Evolutionary conservation across 2,329 filamentous ascomycete genomes (phyloP).

Genomic region (Aspergillus arachidicola): DNA sequence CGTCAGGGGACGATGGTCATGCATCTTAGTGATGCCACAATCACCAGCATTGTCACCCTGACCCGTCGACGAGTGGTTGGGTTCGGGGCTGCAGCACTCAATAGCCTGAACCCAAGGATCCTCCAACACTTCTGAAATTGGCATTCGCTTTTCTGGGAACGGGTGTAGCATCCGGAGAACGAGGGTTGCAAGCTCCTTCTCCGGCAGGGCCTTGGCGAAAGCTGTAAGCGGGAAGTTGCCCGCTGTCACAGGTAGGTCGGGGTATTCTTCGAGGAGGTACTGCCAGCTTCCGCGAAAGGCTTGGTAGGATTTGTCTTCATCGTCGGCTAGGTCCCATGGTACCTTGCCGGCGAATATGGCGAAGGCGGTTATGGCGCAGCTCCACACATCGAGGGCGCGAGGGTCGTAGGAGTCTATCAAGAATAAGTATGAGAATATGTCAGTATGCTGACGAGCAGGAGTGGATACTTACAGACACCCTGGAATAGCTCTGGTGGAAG

Average conservation of each 20-base stretch:
- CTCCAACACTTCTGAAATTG: conserved; percentile 68
- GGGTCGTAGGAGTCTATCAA: conserved; percentile 65
- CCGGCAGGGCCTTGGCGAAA: neutral
- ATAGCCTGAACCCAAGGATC: conserved; percentile 74
- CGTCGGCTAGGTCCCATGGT: conserved; percentile 71
- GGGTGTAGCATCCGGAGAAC: conserved; percentile 83
- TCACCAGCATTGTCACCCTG: neutral
- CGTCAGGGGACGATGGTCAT: neutral
- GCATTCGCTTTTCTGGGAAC: conserved; percentile 69
- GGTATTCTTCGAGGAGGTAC: neutral
- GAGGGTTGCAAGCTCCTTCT: conserved; percentile 40
- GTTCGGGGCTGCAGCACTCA: conserved; percentile 73
- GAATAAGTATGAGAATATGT: neutral
- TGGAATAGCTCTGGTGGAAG: conserved; percentile 74
- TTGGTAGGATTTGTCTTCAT: conserved; percentile 54
- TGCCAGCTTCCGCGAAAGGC: neutral
- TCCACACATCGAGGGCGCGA: conserved; percentile 82
- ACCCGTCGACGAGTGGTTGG: neutral
- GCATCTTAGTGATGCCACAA: neutral
- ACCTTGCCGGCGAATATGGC: conserved; percentile 64
- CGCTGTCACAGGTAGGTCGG: no score
- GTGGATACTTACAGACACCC: conserved; percentile 42
- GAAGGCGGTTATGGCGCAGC: conserved; percentile 79
- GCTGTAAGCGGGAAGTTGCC: neutral
- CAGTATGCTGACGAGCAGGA: neutral